Base-by-base conservation (phyloP, 164 flowering plant genomes). In the Amborella trichopoda region DNA sequence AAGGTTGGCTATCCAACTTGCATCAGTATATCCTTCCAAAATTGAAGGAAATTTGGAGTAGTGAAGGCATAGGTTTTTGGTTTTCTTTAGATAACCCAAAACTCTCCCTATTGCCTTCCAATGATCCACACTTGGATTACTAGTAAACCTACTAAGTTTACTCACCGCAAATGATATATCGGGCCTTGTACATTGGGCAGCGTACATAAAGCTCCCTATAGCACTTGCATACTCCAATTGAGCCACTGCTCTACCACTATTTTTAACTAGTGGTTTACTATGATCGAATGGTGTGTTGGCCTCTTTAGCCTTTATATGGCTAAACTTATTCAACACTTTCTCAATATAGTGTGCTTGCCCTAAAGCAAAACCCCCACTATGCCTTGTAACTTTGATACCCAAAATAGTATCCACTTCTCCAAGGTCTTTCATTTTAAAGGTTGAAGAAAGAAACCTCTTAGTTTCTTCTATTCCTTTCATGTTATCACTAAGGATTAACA, bases 271-370 rank as follows among this genome's bases (percentile, higher is more conserved):
- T 24, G 22, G 9, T 13, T 11, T 43, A n/a, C 26, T 21, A 11
- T 12, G 26, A 22, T 43, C 46, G 24, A 43, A 24, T 21, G 27
- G 46, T 12, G 36, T 1, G n/a, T n/a, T 32, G 11, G 36, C n/a
- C n/a, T 32, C 36, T 2, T 21, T 21, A 24, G 24, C 11, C 19
- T 21, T 22, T n/a, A 20, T 9, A 4, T 23, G 26, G 3, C 22
- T 43, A 16, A 43, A 43, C 26, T 43, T 43, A 6, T 24, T 43
- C 12, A 43, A 17, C 11, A 43, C 26, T 43, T 43, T 43, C 11
- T 43, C 42, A 12, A 24, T 22, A 16, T 43, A 24, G 24, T 43
- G 46, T 9, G 26, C 10, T 21, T 43, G 46, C 6, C 26, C 13
- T 43, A 43, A 43, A 12, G 18, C 19, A 40, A 9, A 21, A 21